A percentile compares a stretch with the other conserved stretches of the same genome.
phyloP scores from a whole-genome alignment of 2,329 filamentous ascomycete genomes.

The Botrytis deweyae region DNA sequence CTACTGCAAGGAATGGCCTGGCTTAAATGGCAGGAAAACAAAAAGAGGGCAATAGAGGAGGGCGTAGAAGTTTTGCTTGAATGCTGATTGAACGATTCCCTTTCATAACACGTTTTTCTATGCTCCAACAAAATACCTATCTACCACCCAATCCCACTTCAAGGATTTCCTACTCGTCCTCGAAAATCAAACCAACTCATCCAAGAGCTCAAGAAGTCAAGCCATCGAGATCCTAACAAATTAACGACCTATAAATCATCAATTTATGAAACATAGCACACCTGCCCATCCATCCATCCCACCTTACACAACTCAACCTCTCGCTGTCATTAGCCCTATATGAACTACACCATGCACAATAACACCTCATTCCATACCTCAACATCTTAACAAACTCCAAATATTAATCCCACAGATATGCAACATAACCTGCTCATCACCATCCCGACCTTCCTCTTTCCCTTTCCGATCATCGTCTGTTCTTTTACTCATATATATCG shows the following conservation, averaged over 20 bases:
- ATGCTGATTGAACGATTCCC: neutral
- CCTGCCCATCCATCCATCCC: neutral
- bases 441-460: neutral
- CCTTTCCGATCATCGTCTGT: neutral
- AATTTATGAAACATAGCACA: neutral
- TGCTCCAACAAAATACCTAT: neutral
- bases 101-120: neutral
- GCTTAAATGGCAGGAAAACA: conserved; percentile 71
- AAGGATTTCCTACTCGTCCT: neutral
- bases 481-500: neutral
- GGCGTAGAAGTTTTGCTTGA: conserved; percentile 39
- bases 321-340: neutral
- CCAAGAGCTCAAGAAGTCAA: neutral
- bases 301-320: neutral
- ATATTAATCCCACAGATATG: neutral
- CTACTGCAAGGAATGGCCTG: conserved; percentile 75
- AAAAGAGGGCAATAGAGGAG: conserved; percentile 38
- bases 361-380: neutral
- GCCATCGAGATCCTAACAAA: neutral
- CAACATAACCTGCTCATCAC: neutral
- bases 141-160: neutral
- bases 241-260: neutral
- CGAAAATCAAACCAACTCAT: neutral
- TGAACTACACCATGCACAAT: neutral
- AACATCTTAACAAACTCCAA: neutral